Evolutionary conservation across 2,329 filamentous ascomycete genomes (phyloP), one percentile per base, ranked within the genome.

Genomic region (Whalleya microplaca): DNA sequence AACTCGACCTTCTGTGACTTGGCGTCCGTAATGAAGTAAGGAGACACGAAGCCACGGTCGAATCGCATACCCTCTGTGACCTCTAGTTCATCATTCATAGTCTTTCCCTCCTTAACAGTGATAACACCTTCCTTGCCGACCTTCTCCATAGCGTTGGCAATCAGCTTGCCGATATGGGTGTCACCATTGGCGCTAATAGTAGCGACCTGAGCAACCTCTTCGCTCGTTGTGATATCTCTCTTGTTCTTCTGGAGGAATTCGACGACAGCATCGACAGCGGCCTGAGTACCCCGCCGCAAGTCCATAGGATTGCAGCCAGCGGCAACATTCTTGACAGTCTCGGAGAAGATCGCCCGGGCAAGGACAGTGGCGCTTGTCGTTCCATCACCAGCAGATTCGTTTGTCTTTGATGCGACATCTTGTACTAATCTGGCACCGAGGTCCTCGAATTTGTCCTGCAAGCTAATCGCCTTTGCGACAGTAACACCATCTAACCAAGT

Each of bases 271-370:
- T 96, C 92, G 64, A 99, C 95, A 57, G 94, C 94, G 67, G 93
- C 91, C 83, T 99, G 95, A 72, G 95, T 98, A 78, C 95, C 95
- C 71, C 95, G 89, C 77, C 95, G 89, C 72, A 99, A 86, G 74
- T 99, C 95, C 95, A 99, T 98, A 66, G 95, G 95, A 84, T 99
- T 99, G 89, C 95, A 99, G 73, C 95, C 95, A 63, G 95, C 95
- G 66, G 95, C 95, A 65, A 99, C 95, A 77, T 99, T 99, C 89
- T 99, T 99, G 76, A 98, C 95, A 53, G 94, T 98, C 85, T 99
- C 95, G 78, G 95, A 96, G 86, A 99, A 99, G 80, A 99, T 99
- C 76, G 93, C 91, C 69, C 92, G 91, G 69, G 92, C 95, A 67
- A 99, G 91, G 67, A 98, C 95, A 64, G 95, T 99, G 65, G 95